These are phyloP conservation scores for Monosporozyma yasuniensis DNA, from an alignment of 805 yeast genomes.

Conservation along the genomic window DNA sequence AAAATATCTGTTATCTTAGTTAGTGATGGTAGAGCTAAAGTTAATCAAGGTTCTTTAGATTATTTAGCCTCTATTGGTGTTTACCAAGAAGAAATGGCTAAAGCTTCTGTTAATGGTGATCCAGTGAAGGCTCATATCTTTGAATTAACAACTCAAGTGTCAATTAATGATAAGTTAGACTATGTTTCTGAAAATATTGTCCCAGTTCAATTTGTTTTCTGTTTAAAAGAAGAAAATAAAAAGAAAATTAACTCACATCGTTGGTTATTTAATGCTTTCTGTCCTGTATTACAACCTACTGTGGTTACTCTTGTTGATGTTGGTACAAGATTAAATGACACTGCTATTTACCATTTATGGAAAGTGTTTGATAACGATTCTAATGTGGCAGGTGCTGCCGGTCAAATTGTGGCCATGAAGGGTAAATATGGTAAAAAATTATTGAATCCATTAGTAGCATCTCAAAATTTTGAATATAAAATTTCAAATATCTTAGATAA, in stretches of 20 bases:
- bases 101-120: slow-evolving; percentile 84
- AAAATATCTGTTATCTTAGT: slow-evolving; percentile 87
- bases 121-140: slow-evolving; percentile 89
- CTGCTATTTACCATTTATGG: slow-evolving; percentile 90
- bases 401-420: slow-evolving; percentile 91
- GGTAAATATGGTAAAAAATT: slow-evolving; percentile 80
- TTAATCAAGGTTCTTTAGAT: slow-evolving; percentile 76
- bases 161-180: slow-evolving; percentile 79
- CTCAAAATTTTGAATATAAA: slow-evolving; percentile 93
- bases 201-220: slow-evolving; percentile 89
- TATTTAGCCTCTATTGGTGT: slow-evolving; percentile 90
- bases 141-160: slow-evolving; percentile 92
- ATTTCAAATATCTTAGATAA: slow-evolving; percentile 95
- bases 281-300: slow-evolving; percentile 87
- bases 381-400: slow-evolving; percentile 98
- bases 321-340: slow-evolving; percentile 90
- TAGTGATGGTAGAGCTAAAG: slow-evolving; percentile 90
- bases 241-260: slow-evolving; percentile 96
- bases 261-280: slow-evolving; percentile 93
- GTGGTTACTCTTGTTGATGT: slow-evolving; percentile 86
- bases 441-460: slow-evolving; percentile 85
- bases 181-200: slow-evolving; percentile 86
- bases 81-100: slow-evolving; percentile 95
- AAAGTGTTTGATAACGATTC: slow-evolving; percentile 94
- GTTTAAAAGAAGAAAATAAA: slow-evolving; percentile 84